Base-by-base conservation (phyloP, 2,329 filamentous ascomycete genomes). In the Aspergillus sojae region DNA sequence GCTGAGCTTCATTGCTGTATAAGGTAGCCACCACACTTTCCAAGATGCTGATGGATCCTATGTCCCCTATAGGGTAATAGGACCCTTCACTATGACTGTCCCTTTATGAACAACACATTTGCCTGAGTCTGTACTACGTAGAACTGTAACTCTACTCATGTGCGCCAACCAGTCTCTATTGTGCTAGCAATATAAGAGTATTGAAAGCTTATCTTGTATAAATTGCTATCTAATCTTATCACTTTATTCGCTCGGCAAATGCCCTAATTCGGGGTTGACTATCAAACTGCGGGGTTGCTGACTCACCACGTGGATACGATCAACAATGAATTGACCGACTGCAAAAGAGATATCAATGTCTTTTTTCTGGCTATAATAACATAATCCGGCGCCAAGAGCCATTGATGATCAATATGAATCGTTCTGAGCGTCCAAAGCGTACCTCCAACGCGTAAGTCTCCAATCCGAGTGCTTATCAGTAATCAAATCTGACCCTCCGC, bases 371-470 rank as follows among this genome's bases (percentile, higher is more conserved):
- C 39, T 7, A 41, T 16, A 41, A 41, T n/a, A 9, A 41, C 19
- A n/a, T 41, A 41, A 6, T 19, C 39, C 9, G 5, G 19, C 3
- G 14, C 16, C 39, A n/a, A 41, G 14, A 36, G 34, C 5, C 34
- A 36, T 36, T 36, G 19, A 21, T 7, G 10, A 16, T 6, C 28
- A 52, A 48, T 57, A 67, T 69, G 67, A 62, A 65, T 23, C 58
- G 52, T 6, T 55, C 60, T 23, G 65, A 65, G n/a, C 66, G 67
- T 34, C 52, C 62, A 4, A 69, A 66, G 50, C 62, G 69, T 7
- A 68, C 68, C 3, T 61, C 66, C 14, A 70, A 70, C 60, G 69
- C 69, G 69, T 71, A 63, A 6, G 68, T 58, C 34, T 7, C 2
- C 16, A 14, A 12, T 9, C 23, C 12, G 9, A 9, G 19, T 54